Evolutionary conservation across 2,329 filamentous ascomycete genomes (phyloP), one percentile per base, ranked within the genome.

Genomic region (Pestalotiopsis sp.): DNA sequence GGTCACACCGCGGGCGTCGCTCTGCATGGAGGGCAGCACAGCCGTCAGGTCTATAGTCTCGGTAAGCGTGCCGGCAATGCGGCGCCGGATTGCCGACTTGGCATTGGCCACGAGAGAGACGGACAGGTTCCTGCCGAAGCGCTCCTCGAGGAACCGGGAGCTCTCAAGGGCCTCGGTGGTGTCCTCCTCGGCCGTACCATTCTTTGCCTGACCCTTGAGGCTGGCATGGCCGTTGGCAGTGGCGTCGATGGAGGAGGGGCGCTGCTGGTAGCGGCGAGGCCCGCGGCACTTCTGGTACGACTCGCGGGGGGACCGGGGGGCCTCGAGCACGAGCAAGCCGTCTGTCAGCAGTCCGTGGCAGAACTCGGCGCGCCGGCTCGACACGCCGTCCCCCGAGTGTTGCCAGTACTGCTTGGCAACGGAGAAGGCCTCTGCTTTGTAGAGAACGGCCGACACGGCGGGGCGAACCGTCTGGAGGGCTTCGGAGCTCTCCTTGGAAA

Each of bases 331-430:
- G 20, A 90, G 83, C 57, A 92, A 83, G 0, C 90, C 90, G 70
- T 95, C 91, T 49, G 87, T 87, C 71, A 97, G 89, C 1, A 95
- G 86, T 57, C 87, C 85, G 70, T 94, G 90, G 77, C 93, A 97
- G 79, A 97, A 98, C 78, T 98, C 95, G 41, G 94, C 95, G 56
- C 94, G 89, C 64, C 96, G 91, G 78, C 95, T 98, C 0, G 95
- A 98, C 14, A 97, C 86, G 17, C 96, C 96, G 70, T 97, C 95
- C 23, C 96, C 96, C 0, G 93, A 92, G 79, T 99, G 96, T 79
- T 98, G 96, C 96, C 96, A 99, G 76, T 97, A 98, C 75, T 94
- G 89, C 80, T 98, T 98, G n/a, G 94, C 93, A 69, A 92, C 80
- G 4, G 89, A 82, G 74, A 91, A 95, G 20, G 89, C 82, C 13